Evolutionary conservation across 768 basidiomycete genomes (phyloP).

Genomic region (Lactifluus subvellereus): DNA sequence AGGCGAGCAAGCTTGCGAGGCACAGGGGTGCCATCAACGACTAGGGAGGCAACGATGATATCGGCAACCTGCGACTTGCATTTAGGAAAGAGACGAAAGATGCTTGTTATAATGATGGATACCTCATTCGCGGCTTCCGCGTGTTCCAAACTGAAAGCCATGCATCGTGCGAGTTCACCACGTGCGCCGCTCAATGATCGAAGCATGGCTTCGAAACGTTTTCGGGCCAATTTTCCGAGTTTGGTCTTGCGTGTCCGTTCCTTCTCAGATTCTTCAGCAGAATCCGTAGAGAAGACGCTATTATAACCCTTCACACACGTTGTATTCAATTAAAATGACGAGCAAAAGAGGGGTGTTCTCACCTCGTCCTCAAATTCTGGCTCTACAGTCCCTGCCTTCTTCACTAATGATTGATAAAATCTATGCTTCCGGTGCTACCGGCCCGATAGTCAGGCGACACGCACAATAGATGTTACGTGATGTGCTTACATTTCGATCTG

Average conservation of each 20-base stretch:
- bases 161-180: slow-evolving; percentile 88
- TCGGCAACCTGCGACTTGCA: slow-evolving; percentile 63
- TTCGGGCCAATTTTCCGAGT: slow-evolving; percentile 73
- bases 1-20: slow-evolving; percentile 94
- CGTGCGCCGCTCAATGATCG: slow-evolving; percentile 79
- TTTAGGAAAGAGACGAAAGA: background rate
- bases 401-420: slow-evolving; percentile 64
- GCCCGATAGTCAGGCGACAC: slow-evolving; percentile 2
- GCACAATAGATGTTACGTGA: slow-evolving; percentile 27
- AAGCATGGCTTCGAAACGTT: slow-evolving; percentile 86
- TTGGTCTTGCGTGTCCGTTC: slow-evolving; percentile 73
- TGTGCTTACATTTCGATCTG: slow-evolving; percentile 17
- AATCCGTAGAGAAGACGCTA: slow-evolving; percentile 87
- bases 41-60: slow-evolving; percentile 81
- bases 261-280: slow-evolving; percentile 88
- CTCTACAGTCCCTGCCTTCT: slow-evolving; percentile 47
- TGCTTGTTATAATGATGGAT: slow-evolving; percentile 22
- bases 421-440: slow-evolving; percentile 63
- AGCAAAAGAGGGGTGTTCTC: background rate
- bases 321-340: background rate
- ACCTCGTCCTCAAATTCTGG: slow-evolving; percentile 83
- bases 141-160: slow-evolving; percentile 96
- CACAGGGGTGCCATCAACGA: slow-evolving; percentile 91
- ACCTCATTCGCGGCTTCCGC: slow-evolving; percentile 96
- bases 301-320: slow-evolving; percentile 61